Evolutionary conservation across 2,329 filamentous ascomycete genomes (phyloP).

Genomic region (Cercospora sp.): DNA sequence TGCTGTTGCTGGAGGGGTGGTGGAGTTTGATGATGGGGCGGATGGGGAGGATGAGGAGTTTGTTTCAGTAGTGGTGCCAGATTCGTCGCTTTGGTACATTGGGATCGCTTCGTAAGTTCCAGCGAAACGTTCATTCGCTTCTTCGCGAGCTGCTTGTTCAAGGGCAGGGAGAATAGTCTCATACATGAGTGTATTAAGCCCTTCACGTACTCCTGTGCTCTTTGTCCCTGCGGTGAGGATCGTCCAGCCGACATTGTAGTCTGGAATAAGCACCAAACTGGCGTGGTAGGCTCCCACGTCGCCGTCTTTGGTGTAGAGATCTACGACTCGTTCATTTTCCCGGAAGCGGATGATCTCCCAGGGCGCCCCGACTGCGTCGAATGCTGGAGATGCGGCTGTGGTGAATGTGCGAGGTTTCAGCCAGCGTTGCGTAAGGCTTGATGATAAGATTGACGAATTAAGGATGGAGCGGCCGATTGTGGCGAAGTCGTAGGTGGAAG

Average conservation of each 20-base stretch:
- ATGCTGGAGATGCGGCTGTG: not conserved
- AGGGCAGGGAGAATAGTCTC: not conserved
- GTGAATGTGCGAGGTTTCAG: not conserved
- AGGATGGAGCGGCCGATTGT: not conserved
- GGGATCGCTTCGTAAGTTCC: not conserved
- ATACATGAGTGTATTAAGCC: not conserved
- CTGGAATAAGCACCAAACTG: not conserved
- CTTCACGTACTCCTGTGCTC: not conserved
- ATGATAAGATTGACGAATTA: not conserved
- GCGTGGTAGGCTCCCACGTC: not conserved
- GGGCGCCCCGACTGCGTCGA: not conserved
- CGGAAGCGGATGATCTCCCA: not conserved
- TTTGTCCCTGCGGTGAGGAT: not conserved
- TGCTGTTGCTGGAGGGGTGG: not conserved
- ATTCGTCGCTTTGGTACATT: not conserved
- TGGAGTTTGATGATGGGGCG: not conserved
- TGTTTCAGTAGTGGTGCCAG: not conserved
- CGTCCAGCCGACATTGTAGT: not conserved
- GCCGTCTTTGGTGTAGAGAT: not conserved
- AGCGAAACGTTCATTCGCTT: not conserved
- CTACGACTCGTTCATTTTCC: not conserved
- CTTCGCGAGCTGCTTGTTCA: not conserved
- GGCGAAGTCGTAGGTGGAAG: not conserved
- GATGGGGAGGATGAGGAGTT: not conserved
- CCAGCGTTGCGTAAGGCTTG: not conserved